phyloP scores from a whole-genome alignment of 2,329 filamentous ascomycete genomes.

The Trichoderma gracile region DNA sequence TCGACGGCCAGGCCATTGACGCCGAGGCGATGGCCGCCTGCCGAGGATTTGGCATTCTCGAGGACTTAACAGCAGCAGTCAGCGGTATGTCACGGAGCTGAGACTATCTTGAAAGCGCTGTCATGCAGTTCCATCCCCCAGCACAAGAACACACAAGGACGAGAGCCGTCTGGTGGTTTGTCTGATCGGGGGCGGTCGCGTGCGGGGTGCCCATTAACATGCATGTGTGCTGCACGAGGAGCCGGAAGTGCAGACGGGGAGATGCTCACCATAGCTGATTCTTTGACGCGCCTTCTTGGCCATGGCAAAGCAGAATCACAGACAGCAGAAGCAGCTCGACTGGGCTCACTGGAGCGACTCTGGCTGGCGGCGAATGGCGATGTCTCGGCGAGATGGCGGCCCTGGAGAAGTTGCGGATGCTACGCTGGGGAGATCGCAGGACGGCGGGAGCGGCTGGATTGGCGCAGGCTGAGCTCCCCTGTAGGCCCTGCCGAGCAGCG shows the following conservation, averaged over 20 bases:
- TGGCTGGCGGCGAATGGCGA: conserved; percentile 21
- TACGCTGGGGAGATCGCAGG: conserved; percentile 16
- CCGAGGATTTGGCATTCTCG: conserved; percentile 58
- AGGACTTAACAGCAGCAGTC: conserved; percentile 47
- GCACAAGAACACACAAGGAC: not conserved
- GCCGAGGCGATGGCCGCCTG: conserved; percentile 84
- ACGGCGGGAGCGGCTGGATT: conserved; percentile 18
- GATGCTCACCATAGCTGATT: conserved; percentile 65
- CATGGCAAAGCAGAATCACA: conserved; percentile 45
- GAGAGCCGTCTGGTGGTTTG: not conserved
- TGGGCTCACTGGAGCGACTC: conserved; percentile 5
- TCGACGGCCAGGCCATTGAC: conserved; percentile 95
- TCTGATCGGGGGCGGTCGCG: conserved; percentile 22
- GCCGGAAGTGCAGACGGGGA: not conserved
- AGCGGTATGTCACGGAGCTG: not conserved
- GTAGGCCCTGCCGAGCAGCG: conserved; percentile 20
- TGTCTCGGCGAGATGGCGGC: conserved; percentile 6
- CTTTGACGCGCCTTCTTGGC: conserved; percentile 69
- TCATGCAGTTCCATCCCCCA: not conserved
- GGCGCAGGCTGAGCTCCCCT: conserved; percentile 22
- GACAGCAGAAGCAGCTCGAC: conserved; percentile 4
- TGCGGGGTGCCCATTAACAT: conserved; percentile 24
- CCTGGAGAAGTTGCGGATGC: conserved; percentile 18
- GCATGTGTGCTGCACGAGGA: not conserved
- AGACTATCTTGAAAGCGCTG: not conserved